Conservation (phyloP, 257 asterid species). For the Cruciata laevipes region DNA sequence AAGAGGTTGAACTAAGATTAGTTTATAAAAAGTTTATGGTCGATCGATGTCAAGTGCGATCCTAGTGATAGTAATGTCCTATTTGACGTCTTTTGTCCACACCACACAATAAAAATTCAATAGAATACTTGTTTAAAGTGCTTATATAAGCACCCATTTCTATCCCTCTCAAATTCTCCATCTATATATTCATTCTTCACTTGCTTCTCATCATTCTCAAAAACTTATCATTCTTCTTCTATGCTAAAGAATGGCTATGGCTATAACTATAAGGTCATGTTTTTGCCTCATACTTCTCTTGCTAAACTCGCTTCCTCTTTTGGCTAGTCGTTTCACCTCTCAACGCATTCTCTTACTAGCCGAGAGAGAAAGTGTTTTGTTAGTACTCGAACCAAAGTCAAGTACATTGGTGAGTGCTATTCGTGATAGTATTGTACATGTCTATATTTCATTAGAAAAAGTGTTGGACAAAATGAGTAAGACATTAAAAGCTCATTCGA, state of each 20-base stretch:
- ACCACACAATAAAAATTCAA: too few relatives aligned
- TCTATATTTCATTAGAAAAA: not conserved
- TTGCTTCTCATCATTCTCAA: not conserved
- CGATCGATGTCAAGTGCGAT: slow-evolving; percentile 3
- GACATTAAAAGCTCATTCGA: not conserved
- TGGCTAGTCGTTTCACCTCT: not conserved
- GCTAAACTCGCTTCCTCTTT: not conserved
- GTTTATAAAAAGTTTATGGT: not conserved
- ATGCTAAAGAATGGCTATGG: not conserved
- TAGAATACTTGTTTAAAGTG: not conserved
- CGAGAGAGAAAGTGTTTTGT: not conserved
- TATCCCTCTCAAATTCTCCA: not conserved
- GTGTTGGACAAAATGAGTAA: not conserved
- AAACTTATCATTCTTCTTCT: not conserved
- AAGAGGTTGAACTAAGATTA: not conserved
- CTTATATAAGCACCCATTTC: slow-evolving; percentile 14
- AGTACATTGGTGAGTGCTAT: not conserved
- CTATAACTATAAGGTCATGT: slow-evolving; percentile 24
- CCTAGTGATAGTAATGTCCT: slow-evolving; percentile 1
- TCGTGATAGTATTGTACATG: not conserved
- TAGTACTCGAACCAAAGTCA: not conserved
- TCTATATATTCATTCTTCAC: not conserved
- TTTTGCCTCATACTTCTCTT: slow-evolving; percentile 21
- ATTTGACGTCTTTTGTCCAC: not conserved
- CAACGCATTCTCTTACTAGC: not conserved